Base-by-base conservation (phyloP, 768 basidiomycete species). In the Hypholoma fasciculare region DNA sequence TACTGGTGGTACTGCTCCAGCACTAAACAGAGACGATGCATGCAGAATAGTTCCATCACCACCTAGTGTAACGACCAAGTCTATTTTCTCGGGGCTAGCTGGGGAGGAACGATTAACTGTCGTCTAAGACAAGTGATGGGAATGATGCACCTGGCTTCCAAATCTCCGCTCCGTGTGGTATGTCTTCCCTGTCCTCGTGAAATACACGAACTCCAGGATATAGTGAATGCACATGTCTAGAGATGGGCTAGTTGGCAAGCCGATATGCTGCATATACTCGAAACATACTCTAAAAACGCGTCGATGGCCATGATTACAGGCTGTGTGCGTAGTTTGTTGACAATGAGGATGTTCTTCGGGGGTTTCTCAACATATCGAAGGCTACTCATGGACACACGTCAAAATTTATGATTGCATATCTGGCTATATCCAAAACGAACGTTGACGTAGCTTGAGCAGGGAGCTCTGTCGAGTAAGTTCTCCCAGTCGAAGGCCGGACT, bases 41-140 rank as follows among this genome's bases (percentile, higher is more conserved):
- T 96, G 94, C 1, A 98, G 80, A 49, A 97, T 95, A 5, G 96
- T 97, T 8, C 96, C 96, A 68, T 98, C 96, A 36, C 96, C 96
- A 46, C 96, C 96, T 1, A 98, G 74, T 0, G 96, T 96, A 26
- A 97, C 85, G 17, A 97, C 88, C 8, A 98, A 77, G 69, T 94
- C 91, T 57, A 96, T 90, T 54, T 81, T 81, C 62, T 86, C 77
- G 3, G 87, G 76, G 49, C 75, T 74, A 44, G 76, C 78, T 47
- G 81, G 81, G 77, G 64, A 54, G 37, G 51, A 36, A 56, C 44
- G 49, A 26, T 57, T 57, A 61, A 50, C 54, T 19, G 34, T 44
- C 17, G 49, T 42, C 13, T 34, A 16, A 50, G 34, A 40, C 26
- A 52, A 42, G 17, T 36, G 20, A 49, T 23, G 38, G 44, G 11